phyloP scores from a whole-genome alignment of 164 flowering plant genomes.

The Echeveria elegans region DNA sequence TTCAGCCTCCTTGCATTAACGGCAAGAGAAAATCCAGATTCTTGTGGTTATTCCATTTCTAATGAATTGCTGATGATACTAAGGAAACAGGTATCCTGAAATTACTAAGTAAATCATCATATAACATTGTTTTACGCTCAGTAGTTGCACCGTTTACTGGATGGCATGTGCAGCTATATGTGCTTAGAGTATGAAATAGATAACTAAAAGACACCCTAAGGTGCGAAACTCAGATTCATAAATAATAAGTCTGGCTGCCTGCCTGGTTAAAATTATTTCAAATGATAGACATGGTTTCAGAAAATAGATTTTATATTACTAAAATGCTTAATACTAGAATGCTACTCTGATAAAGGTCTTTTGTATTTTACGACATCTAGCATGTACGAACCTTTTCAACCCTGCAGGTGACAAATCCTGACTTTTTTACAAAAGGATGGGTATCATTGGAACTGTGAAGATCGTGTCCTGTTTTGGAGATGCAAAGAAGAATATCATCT shows the following conservation, averaged over 20 bases:
- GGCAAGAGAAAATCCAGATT: slow-evolving; percentile 31
- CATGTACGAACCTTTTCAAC: too few relatives aligned
- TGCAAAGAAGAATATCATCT: slow-evolving; percentile 18
- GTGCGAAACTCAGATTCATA: neutral
- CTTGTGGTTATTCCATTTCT: slow-evolving; percentile 45
- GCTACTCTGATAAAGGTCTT: neutral
- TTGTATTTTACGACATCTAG: neutral
- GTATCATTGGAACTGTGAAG: slow-evolving; percentile 69
- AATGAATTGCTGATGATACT: slow-evolving; percentile 78
- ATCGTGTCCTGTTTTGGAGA: slow-evolving; percentile 60
- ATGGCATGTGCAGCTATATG: neutral
- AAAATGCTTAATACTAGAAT: too few relatives aligned
- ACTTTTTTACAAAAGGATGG: slow-evolving; percentile 83
- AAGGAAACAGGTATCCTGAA: slow-evolving; percentile 59
- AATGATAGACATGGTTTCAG: too few relatives aligned
- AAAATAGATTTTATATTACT: too few relatives aligned
- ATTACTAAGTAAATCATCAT: neutral
- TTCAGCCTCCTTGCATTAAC: slow-evolving; percentile 56
- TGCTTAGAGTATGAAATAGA: neutral
- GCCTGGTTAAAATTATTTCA: too few relatives aligned
- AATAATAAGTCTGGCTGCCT: neutral
- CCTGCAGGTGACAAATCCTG: slow-evolving; percentile 67
- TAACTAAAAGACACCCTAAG: neutral
- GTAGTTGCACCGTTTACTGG: neutral
- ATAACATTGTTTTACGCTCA: neutral